A percentile compares a stretch with the other conserved stretches of the same genome.
phyloP scores from a whole-genome alignment of 1,284 basidiomycete species.

The Phellopilus nigrolimitatus region DNA sequence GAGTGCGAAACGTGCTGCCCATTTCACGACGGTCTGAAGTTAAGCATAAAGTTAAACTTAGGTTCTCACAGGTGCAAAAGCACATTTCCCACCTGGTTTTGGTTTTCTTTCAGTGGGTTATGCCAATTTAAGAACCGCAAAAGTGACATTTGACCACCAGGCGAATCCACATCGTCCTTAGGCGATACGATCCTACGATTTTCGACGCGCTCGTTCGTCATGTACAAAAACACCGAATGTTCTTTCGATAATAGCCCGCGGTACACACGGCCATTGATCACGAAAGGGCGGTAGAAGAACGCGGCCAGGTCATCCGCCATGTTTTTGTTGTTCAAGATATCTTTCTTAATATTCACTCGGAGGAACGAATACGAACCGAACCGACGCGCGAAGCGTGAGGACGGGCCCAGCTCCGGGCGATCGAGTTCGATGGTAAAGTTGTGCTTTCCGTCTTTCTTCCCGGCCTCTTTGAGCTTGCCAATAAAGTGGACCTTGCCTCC shows the following conservation, averaged over 20 bases:
- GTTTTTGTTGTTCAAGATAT: conserved; percentile 21
- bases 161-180: conserved; percentile 20
- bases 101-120: conserved; percentile 32
- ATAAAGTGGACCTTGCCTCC: conserved; percentile 38
- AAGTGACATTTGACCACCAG: conserved; percentile 30
- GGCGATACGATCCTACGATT: conserved; percentile 29
- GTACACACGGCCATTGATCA: conserved; percentile 40
- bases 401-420: conserved; percentile 31
- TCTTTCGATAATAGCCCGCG: conserved; percentile 43
- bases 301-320: conserved; percentile 27
- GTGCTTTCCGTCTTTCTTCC: conserved; percentile 11
- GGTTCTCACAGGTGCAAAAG: neutral
- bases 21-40: conserved; percentile 46
- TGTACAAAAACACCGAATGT: conserved; percentile 37
- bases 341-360: conserved; percentile 28
- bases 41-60: neutral
- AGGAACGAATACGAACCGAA: conserved; percentile 39
- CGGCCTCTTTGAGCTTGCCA: conserved; percentile 28
- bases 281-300: conserved; percentile 36
- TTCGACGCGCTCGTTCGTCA: conserved; percentile 34
- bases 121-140: conserved; percentile 32
- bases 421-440: conserved; percentile 34
- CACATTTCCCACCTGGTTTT: conserved; percentile 29
- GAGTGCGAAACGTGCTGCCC: conserved; percentile 42
- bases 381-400: conserved; percentile 34